These are phyloP conservation scores for Bryoerythrophyllum caledonicum DNA, from an alignment of 225 moss, liverwort and hornwort species.

Conservation along the genomic window DNA sequence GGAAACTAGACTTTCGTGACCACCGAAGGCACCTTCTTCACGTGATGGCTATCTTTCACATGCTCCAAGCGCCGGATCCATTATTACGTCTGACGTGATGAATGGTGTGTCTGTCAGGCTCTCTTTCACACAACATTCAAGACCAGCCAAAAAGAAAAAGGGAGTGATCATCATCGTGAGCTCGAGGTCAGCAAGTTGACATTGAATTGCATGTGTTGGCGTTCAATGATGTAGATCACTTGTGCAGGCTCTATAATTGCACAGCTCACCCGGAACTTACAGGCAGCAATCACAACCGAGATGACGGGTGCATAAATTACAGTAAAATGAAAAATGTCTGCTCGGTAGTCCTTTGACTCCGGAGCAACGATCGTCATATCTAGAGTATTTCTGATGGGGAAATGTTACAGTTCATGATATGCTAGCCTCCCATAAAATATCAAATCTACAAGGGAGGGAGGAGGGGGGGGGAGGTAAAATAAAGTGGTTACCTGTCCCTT, in stretches of 20 bases:
- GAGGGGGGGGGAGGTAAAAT: conserved; percentile 6
- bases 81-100: conserved; percentile 23
- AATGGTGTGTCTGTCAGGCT: neutral
- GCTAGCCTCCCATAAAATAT: conserved; percentile 31
- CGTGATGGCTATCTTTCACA: conserved; percentile 3
- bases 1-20: conserved; percentile 13
- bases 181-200: neutral
- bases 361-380: conserved; percentile 31
- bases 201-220: conserved; percentile 2
- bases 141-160: neutral
- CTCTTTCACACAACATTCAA: neutral
- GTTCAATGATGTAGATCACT: conserved; percentile 8
- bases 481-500: conserved; percentile 35
- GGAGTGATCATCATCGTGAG: conserved; percentile 4
- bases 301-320: conserved; percentile 17
- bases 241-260: conserved; percentile 8
- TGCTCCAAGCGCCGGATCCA: conserved; percentile 15
- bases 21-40: conserved; percentile 23
- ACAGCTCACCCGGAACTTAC: neutral
- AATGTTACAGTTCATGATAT: conserved; percentile 31
- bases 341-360: conserved; percentile 42
- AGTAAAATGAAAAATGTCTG: conserved; percentile 31
- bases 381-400: too few relatives aligned
- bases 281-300: conserved; percentile 6
- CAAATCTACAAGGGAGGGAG: conserved; percentile 28